Conservation (phyloP, 495 filamentous ascomycete genomes). For the Penicillium maclennaniae region DNA sequence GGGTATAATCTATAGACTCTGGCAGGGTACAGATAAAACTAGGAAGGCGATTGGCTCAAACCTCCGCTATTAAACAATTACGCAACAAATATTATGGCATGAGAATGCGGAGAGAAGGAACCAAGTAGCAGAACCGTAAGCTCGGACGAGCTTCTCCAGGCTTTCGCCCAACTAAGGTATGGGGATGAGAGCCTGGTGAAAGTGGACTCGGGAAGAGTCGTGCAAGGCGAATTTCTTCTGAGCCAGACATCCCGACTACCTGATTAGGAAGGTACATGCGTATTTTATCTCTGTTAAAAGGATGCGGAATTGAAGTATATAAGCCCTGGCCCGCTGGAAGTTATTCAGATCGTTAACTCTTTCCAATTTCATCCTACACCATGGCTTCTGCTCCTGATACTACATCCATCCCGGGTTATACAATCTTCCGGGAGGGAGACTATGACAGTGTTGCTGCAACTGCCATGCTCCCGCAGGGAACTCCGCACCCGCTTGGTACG, state of each 20-base stretch:
- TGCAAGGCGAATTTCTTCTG: not conserved
- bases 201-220: conserved; percentile 16
- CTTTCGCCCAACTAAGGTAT: conserved; percentile 19
- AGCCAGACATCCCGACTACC: conserved; percentile 15
- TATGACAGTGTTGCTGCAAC: conserved; percentile 33
- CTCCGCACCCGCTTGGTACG: conserved; percentile 32
- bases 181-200: conserved; percentile 8
- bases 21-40: no score
- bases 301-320: conserved; percentile 16
- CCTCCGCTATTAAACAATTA: conserved; percentile 11
- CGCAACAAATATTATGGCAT: conserved; percentile 19
- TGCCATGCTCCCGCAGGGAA: conserved; percentile 27
- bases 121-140: not conserved
- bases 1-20: not conserved
- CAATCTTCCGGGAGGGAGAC: conserved; percentile 34
- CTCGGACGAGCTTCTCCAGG: conserved; percentile 16
- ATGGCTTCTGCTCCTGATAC: conserved; percentile 36
- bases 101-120: not conserved
- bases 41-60: conserved; percentile 13
- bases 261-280: conserved; percentile 27
- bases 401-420: conserved; percentile 35
- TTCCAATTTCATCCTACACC: conserved; percentile 11
- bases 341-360: conserved; percentile 3
- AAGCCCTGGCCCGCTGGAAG: conserved; percentile 4
- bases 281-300: conserved; percentile 15